Evolutionary conservation across 2,329 filamentous ascomycete genomes (phyloP), one percentile per base, ranked within the genome.

Genomic region (Coleophoma eucalyptorum): DNA sequence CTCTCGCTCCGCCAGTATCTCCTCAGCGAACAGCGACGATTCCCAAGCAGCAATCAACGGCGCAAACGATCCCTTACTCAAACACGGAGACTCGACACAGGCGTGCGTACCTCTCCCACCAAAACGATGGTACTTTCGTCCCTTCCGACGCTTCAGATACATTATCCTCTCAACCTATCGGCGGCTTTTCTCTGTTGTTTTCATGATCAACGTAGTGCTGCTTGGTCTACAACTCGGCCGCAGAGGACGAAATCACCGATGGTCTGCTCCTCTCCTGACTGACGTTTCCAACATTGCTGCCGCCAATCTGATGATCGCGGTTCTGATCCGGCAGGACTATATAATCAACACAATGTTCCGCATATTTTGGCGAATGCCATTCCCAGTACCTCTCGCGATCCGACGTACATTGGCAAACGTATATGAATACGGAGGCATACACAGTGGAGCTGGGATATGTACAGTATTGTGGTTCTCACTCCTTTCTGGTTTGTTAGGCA

Each of bases 391-490:
- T 1, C 64, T 81, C 3, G 68, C 69, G 57, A 60, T 82, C 46
- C 73, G 77, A 31, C 67, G 71, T 13, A 62, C 72, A 45, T 65
- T 72, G 6, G 74, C 75, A 7, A 79, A 79, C 53, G 69, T 77
- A 2, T 80, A 78, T 57, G 75, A 79, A 52, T 74, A 77, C 54
- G 77, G 77, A 13, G 77, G 77, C 16, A 65, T 80, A 2, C 77
- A 80, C 57, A 78, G 74, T 52, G 75, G 76, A 5, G 75, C 75
- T 50, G 77, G 72, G 18, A 62, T 77, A 18, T 73, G 74, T 21
- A 69, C 75, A 1, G 68, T 74, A 7, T 49, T 76, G 21, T 80
- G 77, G 77, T 79, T 70, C 62, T 58, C 71, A 11, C 55, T 67
- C 18, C 70, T 75, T 51, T 65, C 67, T 4, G 59, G 43, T 10